phyloP scores from a whole-genome alignment of 148 eudicot species.

The Vaccinium macrocarpon region DNA sequence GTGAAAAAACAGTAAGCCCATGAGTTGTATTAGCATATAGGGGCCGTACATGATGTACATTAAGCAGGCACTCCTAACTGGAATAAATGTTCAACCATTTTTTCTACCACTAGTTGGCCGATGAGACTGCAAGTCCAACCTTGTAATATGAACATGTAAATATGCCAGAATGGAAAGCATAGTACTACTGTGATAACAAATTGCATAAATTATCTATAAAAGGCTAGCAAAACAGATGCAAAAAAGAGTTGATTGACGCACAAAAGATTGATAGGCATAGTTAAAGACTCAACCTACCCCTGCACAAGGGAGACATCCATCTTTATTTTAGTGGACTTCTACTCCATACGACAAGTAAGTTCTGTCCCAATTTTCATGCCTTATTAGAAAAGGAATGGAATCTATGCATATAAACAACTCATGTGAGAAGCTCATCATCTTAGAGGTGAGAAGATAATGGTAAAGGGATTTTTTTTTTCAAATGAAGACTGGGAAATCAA shows the following conservation, averaged over 20 bases:
- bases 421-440: neutral
- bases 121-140: neutral
- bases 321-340: neutral
- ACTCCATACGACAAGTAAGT: neutral
- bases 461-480: neutral
- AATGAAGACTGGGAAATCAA: neutral
- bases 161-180: neutral
- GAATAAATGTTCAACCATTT: neutral
- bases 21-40: neutral
- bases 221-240: neutral
- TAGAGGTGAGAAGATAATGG: neutral
- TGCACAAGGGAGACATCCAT: neutral
- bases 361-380: neutral
- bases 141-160: neutral
- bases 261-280: neutral
- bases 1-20: slow-evolving; percentile 4
- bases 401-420: neutral
- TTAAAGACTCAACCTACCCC: neutral
- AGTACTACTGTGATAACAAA: neutral
- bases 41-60: neutral
- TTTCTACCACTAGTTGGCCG: neutral
- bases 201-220: neutral
- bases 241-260: neutral
- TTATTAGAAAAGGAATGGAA: neutral
- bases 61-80: neutral